Evolutionary conservation across 768 basidiomycete species (phyloP).

Genomic region (Coprinopsis marcescibilis): DNA sequence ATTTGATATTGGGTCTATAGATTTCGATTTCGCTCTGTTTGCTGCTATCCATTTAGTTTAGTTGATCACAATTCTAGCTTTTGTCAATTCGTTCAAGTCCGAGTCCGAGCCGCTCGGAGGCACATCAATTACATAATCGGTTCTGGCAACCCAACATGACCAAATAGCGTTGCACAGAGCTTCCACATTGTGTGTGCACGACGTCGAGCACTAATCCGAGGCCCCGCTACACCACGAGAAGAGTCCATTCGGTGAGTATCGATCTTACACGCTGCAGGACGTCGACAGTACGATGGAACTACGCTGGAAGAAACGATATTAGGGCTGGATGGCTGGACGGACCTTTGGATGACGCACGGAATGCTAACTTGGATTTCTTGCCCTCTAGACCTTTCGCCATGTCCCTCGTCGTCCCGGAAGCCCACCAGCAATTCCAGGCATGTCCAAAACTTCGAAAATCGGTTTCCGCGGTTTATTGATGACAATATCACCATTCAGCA

Average conservation of each 20-base stretch:
- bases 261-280: not conserved
- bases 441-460: slow-evolving; percentile 13
- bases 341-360: slow-evolving; percentile 2
- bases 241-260: slow-evolving; percentile 9
- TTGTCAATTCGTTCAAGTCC: too few species aligned
- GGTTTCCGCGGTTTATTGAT: not conserved
- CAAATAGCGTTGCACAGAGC: not conserved
- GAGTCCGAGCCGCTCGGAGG: too few species aligned
- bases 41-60: too few species aligned
- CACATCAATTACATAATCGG: too few species aligned
- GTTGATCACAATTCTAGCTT: too few species aligned
- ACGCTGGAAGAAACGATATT: not conserved
- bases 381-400: slow-evolving; percentile 40
- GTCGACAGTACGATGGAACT: not conserved
- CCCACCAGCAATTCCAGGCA: slow-evolving; percentile 94
- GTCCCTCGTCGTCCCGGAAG: slow-evolving; percentile 96
- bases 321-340: slow-evolving; percentile 8
- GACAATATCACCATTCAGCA: slow-evolving; percentile 53
- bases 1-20: slow-evolving; percentile 1
- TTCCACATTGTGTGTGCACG: not conserved
- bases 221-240: slow-evolving; percentile 1
- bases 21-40: not conserved
- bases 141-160: too few species aligned
- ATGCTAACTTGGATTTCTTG: slow-evolving; percentile 15
- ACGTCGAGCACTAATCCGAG: slow-evolving; percentile 8